phyloP scores from a whole-genome alignment of 306 rosid genomes.

The Coriaria nepalensis region DNA sequence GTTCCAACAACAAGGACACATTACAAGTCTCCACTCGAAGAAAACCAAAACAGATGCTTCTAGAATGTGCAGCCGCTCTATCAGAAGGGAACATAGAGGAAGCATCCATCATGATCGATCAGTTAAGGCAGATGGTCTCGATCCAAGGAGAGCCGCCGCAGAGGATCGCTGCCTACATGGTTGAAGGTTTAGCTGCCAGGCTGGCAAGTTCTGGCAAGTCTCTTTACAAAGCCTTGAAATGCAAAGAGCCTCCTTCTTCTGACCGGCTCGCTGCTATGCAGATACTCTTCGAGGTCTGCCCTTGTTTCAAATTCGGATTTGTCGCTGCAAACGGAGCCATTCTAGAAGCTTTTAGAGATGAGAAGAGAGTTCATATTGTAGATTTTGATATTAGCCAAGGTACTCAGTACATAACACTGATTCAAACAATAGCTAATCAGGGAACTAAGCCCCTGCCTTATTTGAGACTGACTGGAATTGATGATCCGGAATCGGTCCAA shows the following conservation, averaged over 20 bases:
- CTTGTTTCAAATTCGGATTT: slow-evolving; percentile 88
- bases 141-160: slow-evolving; percentile 93
- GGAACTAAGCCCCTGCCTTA: slow-evolving; percentile 36
- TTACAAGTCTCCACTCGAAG: slow-evolving; percentile 25
- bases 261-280: slow-evolving; percentile 97
- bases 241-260: slow-evolving; percentile 92
- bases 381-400: slow-evolving; percentile 95
- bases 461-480: slow-evolving; percentile 76
- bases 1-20: slow-evolving; percentile 39
- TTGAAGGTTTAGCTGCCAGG: slow-evolving; percentile 95
- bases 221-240: slow-evolving; percentile 65
- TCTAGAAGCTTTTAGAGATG: slow-evolving; percentile 60
- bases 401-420: slow-evolving; percentile 66
- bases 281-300: slow-evolving; percentile 87
- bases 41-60: slow-evolving; percentile 52
- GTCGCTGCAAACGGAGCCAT: slow-evolving; percentile 83
- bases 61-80: slow-evolving; percentile 63
- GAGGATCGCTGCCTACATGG: slow-evolving; percentile 97
- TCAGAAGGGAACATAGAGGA: slow-evolving; percentile 55
- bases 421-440: slow-evolving; percentile 55
- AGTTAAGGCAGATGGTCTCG: slow-evolving; percentile 68
- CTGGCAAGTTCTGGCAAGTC: slow-evolving; percentile 58
- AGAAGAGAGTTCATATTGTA: slow-evolving; percentile 54
- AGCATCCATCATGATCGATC: slow-evolving; percentile 49
- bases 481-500: slow-evolving; percentile 89